Percentiles rank a stretch among this genome's conserved stretches.
Evolutionary conservation across 1,284 basidiomycete genomes (phyloP).

Genomic region (Mycosarcoma maydis): DNA sequence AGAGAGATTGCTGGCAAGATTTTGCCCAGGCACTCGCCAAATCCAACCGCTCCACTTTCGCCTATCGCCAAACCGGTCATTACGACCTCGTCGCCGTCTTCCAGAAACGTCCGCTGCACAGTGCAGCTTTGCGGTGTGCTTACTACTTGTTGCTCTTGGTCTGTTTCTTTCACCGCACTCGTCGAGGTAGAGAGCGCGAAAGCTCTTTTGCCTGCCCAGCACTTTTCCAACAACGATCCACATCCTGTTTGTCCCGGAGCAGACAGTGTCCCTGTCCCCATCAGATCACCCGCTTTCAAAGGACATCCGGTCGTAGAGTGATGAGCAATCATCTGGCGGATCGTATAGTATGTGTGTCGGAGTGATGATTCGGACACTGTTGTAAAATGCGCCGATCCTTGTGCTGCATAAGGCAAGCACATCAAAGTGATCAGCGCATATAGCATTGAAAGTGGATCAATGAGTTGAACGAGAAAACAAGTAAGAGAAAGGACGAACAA

Average conservation of each 20-base stretch:
- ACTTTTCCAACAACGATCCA: conserved; percentile 28
- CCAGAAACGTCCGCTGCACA: conserved; percentile 19
- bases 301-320: conserved; percentile 43
- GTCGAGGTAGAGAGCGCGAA: no score
- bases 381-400: no score
- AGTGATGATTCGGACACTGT: conserved; percentile 14
- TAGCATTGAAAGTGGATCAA: no score
- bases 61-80: neutral
- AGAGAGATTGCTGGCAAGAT: conserved; percentile 20
- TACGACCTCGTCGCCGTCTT: conserved; percentile 25
- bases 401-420: no score
- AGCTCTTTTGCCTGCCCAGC: conserved; percentile 1
- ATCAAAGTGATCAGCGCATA: no score
- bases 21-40: conserved; percentile 21
- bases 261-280: conserved; percentile 40
- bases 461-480: no score
- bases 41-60: conserved; percentile 7
- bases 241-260: conserved; percentile 21
- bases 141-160: no score
- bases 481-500: no score
- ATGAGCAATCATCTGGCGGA: conserved; percentile 44
- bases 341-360: conserved; percentile 39
- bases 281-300: conserved; percentile 22
- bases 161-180: no score
- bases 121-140: no score